phyloP scores from a whole-genome alignment of 2,329 filamentous ascomycete species.

The Peltaster fructicola region DNA sequence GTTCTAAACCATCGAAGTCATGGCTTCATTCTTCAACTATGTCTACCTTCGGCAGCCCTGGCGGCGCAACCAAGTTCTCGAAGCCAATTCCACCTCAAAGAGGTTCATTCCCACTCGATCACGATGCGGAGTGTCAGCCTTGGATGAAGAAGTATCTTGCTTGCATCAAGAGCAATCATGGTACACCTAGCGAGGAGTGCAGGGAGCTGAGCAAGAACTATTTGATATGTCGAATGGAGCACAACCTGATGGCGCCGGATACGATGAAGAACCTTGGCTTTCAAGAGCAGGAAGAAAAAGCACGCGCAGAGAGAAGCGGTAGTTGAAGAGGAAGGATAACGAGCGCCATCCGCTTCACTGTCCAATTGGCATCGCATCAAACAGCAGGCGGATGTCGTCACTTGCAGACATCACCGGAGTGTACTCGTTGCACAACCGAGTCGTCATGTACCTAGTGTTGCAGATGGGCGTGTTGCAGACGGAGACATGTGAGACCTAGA shows the following conservation, averaged over 20 bases:
- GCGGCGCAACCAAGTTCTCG: conserved; percentile 42
- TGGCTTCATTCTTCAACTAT: conserved; percentile 8
- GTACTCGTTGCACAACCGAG: no score
- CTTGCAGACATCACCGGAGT: no score
- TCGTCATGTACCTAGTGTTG: no score
- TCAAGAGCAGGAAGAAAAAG: conserved; percentile 23
- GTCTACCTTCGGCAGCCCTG: conserved; percentile 49
- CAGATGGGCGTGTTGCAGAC: no score
- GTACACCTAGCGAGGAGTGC: conserved; percentile 74
- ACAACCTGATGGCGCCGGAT: conserved; percentile 89
- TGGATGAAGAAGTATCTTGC: conserved; percentile 72
- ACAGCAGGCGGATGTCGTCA: no score
- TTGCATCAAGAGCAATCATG: conserved; percentile 70
- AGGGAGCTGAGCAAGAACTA: conserved; percentile 76
- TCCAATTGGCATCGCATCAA: no score
- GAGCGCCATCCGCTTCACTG: no score
- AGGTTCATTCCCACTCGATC: conserved; percentile 90
- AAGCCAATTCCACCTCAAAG: conserved; percentile 72
- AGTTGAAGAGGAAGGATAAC: neutral
- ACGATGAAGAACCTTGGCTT: conserved; percentile 91
- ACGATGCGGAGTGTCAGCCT: conserved; percentile 87
- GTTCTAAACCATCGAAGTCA: no score
- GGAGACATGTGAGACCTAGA: no score
- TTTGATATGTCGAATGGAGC: conserved; percentile 82
- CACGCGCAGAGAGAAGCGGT: conserved; percentile 1